These are phyloP conservation scores for Phialophora chinensis DNA, from an alignment of 2,329 filamentous ascomycete genomes.

Conservation along the genomic window DNA sequence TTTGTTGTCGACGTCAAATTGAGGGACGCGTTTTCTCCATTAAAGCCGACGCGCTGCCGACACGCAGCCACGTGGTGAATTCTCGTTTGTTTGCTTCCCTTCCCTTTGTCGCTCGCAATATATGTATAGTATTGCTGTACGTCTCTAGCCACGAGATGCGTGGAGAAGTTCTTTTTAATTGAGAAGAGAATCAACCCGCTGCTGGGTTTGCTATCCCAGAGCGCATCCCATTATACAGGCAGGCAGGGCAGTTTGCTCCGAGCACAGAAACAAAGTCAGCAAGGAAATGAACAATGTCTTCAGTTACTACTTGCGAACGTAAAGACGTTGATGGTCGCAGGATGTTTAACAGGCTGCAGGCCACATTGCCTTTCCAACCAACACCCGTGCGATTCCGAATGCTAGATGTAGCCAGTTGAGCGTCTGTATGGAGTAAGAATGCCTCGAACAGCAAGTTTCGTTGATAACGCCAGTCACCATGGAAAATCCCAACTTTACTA, in stretches of 20 bases:
- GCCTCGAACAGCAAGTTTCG: neutral
- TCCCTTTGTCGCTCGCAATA: neutral
- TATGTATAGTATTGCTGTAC: neutral
- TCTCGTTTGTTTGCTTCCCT: neutral
- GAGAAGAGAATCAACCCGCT: neutral
- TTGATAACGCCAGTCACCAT: neutral
- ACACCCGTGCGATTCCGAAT: too few species aligned
- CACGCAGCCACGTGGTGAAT: neutral
- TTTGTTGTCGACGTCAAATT: neutral
- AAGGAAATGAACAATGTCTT: neutral
- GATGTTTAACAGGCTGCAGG: too few species aligned
- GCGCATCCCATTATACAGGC: too few species aligned
- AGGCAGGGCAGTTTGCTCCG: neutral
- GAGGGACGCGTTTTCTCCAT: neutral
- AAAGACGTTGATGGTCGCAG: neutral
- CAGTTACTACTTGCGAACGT: neutral
- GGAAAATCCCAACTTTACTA: neutral
- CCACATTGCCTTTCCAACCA: neutral
- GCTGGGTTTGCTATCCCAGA: neutral
- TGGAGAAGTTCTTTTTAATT: neutral
- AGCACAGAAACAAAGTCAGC: neutral
- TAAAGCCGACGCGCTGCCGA: neutral
- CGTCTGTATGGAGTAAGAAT: neutral
- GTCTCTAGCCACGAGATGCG: neutral
- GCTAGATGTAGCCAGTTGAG: too few species aligned